These are phyloP conservation scores for Durio zibethinus DNA, from an alignment of 345 rosid species.

Conservation along the genomic window DNA sequence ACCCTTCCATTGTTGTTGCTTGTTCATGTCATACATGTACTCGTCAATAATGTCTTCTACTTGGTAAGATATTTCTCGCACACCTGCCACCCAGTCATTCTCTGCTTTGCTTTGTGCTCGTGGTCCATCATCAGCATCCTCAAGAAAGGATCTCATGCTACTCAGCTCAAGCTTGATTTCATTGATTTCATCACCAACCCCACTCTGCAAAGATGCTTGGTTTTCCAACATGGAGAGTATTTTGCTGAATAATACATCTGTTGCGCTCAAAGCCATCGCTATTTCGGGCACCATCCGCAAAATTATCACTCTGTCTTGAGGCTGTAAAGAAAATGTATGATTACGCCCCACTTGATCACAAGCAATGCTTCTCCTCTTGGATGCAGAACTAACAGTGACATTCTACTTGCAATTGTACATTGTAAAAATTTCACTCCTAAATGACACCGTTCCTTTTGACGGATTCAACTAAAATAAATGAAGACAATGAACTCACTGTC, in stretches of 20 bases:
- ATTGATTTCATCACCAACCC: constrained; percentile 25
- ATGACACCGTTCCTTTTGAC: too few species aligned
- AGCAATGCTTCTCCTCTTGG: too few species aligned
- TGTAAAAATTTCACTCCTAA: too few species aligned
- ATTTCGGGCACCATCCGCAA: too few species aligned
- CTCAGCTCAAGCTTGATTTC: constrained; percentile 30
- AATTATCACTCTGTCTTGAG: too few species aligned
- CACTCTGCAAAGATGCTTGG: constrained; percentile 30
- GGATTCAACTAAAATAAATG: too few species aligned
- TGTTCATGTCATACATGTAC: constrained; percentile 26
- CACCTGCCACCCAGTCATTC: constrained; percentile 26
- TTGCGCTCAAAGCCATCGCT: constrained; percentile 22
- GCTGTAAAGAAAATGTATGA: too few species aligned
- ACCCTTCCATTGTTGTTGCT: constrained; percentile 8
- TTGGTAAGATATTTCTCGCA: constrained; percentile 29
- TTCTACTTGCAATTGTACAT: too few species aligned
- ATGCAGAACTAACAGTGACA: too few species aligned
- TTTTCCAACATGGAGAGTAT: constrained; percentile 26
- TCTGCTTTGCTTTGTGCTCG: constrained; percentile 11
- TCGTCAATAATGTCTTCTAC: constrained; percentile 40
- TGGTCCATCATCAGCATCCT: constrained; percentile 17
- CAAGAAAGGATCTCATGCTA: constrained; percentile 36
- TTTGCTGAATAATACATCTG: constrained; percentile 26
- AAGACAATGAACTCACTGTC: too few species aligned
- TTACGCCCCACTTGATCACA: too few species aligned